Evolutionary conservation across 176 grass and related monocot species (phyloP).

Genomic region (Musa acuminata): DNA sequence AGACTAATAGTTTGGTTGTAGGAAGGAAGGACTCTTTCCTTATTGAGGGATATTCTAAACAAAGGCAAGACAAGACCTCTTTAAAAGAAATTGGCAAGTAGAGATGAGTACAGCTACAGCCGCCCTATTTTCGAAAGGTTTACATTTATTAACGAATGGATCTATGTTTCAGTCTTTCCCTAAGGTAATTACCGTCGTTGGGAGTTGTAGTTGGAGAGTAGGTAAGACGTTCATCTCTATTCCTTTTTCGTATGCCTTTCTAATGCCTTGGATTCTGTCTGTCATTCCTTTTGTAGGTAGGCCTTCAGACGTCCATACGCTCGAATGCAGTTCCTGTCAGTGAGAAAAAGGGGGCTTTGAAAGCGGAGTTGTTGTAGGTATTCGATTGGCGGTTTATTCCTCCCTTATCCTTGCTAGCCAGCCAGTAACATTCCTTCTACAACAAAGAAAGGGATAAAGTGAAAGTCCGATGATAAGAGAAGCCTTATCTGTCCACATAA

Average conservation of each 20-base stretch:
- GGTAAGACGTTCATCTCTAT: background rate
- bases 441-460: background rate
- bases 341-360: background rate
- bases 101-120: too few species aligned
- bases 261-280: background rate
- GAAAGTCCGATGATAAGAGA: background rate
- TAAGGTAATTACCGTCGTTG: background rate
- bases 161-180: background rate
- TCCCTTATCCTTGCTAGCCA: background rate
- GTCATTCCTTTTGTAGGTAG: too few species aligned
- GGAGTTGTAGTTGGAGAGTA: background rate
- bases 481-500: too few species aligned
- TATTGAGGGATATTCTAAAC: too few species aligned
- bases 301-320: background rate
- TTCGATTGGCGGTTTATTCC: background rate
- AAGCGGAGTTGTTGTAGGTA: background rate
- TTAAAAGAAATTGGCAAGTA: too few species aligned
- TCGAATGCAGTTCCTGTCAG: background rate
- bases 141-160: too few species aligned
- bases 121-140: too few species aligned
- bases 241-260: background rate
- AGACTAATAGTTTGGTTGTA: too few species aligned
- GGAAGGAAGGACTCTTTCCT: too few species aligned
- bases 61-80: too few species aligned
- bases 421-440: background rate